phyloP scores from a whole-genome alignment of 441 rosid species.

The Mallotus repandus region DNA sequence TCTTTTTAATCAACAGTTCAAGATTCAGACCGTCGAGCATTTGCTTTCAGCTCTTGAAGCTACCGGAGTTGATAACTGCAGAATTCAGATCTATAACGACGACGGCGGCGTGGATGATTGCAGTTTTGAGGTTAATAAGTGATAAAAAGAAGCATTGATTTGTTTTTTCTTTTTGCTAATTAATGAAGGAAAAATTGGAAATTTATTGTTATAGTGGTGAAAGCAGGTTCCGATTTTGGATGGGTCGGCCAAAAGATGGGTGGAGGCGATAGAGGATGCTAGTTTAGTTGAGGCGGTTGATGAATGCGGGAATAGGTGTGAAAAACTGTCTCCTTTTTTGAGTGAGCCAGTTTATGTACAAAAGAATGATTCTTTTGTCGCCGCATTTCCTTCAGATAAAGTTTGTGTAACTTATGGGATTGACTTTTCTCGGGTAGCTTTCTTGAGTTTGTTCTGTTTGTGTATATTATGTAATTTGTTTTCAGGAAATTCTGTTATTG shows the following conservation, averaged over 20 bases:
- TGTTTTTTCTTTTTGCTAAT: no score
- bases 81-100: slow-evolving; percentile 43
- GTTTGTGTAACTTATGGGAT: slow-evolving; percentile 73
- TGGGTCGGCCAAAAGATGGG: slow-evolving; percentile 85
- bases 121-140: slow-evolving; percentile 54
- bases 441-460: background rate
- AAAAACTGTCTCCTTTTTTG: slow-evolving; percentile 59
- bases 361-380: slow-evolving; percentile 63
- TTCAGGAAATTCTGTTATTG: background rate
- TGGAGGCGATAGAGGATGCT: slow-evolving; percentile 54
- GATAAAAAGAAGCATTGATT: no score
- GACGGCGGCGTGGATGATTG: slow-evolving; percentile 22
- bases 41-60: slow-evolving; percentile 87
- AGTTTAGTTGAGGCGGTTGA: slow-evolving; percentile 58
- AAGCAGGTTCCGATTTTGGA: slow-evolving; percentile 79
- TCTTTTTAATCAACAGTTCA: slow-evolving; percentile 49
- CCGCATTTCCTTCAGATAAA: slow-evolving; percentile 58
- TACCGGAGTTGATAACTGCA: slow-evolving; percentile 69
- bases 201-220: background rate
- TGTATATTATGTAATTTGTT: background rate
- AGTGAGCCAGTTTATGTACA: slow-evolving; percentile 53
- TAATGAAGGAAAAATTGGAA: no score
- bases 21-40: slow-evolving; percentile 76
- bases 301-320: slow-evolving; percentile 42
- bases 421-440: slow-evolving; percentile 64